Evolutionary conservation across 768 basidiomycete species (phyloP).

Genomic region (Dioszegia crocea): DNA sequence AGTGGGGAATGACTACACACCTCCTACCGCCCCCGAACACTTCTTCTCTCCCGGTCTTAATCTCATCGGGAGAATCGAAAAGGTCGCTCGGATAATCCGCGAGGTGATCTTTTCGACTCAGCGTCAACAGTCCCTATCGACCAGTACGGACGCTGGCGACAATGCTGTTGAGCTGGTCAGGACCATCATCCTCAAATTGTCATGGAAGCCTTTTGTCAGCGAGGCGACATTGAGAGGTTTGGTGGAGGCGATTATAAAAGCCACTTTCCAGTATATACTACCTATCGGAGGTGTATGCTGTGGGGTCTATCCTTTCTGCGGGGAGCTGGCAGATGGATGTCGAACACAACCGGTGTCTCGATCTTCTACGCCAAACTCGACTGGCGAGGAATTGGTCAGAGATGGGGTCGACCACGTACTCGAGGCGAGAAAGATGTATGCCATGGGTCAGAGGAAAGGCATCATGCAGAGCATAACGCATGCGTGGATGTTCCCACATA

Average conservation of each 20-base stretch:
- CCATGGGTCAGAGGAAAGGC: conserved; percentile 24
- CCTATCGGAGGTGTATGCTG: conserved; percentile 31
- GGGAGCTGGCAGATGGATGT: conserved; percentile 20
- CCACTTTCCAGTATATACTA: conserved; percentile 44
- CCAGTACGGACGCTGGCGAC: conserved; percentile 33
- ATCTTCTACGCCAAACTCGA: not conserved
- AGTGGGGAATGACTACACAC: conserved; percentile 46
- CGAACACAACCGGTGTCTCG: conserved; percentile 2
- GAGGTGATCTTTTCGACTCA: conserved; percentile 34
- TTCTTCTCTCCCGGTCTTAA: conserved; percentile 33
- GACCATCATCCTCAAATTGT: conserved; percentile 31
- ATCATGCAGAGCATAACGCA: conserved; percentile 20
- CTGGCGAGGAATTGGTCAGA: not conserved
- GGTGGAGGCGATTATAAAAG: conserved; percentile 42
- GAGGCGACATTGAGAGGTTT: conserved; percentile 28
- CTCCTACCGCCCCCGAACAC: conserved; percentile 16
- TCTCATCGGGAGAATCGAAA: conserved; percentile 33
- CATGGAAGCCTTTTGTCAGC: conserved; percentile 26
- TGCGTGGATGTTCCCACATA: conserved; percentile 37
- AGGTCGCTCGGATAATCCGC: conserved; percentile 41
- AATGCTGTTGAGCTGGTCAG: conserved; percentile 40
- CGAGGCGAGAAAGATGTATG: conserved; percentile 12
- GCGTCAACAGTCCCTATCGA: not conserved
- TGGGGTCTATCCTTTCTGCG: conserved; percentile 34
- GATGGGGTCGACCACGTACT: not conserved